Conservation (phyloP, 176 grass and related monocot genomes). For the Oryza longistaminata region DNA sequence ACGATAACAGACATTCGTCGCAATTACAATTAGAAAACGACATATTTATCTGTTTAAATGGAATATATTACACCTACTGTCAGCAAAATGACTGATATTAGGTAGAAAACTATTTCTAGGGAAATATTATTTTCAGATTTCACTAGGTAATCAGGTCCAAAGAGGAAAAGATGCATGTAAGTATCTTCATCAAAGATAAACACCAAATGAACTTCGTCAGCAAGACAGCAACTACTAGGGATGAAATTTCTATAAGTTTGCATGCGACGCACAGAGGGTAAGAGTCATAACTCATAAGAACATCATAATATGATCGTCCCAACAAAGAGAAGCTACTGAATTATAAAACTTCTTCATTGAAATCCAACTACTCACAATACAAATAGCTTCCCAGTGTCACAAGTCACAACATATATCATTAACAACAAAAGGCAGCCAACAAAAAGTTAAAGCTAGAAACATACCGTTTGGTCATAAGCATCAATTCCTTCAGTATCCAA, state of each 20-base stretch:
- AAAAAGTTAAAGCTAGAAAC: conserved; percentile 9
- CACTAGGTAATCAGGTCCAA: background rate
- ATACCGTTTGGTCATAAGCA: conserved; percentile 97
- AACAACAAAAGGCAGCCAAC: background rate
- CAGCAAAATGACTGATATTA: background rate
- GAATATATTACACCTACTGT: background rate
- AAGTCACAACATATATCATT: background rate
- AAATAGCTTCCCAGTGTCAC: background rate
- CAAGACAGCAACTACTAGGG: background rate
- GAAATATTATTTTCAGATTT: background rate
- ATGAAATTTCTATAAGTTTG: background rate
- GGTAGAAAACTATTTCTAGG: too few relatives aligned
- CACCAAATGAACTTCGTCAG: background rate
- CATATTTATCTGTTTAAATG: background rate
- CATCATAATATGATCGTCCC: background rate
- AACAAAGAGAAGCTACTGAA: background rate
- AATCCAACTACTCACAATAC: background rate
- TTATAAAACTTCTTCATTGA: too few relatives aligned
- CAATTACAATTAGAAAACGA: background rate
- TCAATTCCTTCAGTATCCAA: conserved; percentile 98
- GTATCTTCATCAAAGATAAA: background rate
- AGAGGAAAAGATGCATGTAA: background rate
- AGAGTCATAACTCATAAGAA: background rate
- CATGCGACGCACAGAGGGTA: background rate
- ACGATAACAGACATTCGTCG: background rate